Conservation (phyloP, 2,329 filamentous ascomycete species). For the Tolypocladium tropicale region DNA sequence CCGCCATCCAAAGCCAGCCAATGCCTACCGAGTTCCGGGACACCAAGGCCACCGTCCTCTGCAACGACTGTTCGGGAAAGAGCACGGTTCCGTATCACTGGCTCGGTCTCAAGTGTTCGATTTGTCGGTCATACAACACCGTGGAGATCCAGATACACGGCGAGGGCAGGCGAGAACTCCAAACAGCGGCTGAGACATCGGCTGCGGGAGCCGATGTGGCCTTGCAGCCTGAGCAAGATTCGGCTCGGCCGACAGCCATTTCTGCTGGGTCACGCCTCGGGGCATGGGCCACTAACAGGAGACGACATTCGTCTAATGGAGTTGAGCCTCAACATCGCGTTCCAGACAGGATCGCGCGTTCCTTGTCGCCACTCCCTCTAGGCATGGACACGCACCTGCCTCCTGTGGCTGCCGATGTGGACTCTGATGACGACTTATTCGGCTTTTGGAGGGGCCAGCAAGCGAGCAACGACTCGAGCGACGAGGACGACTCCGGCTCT, state of each 20-base stretch:
- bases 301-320: slow-evolving; percentile 29
- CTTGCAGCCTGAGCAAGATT: background rate
- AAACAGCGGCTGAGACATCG: slow-evolving; percentile 13
- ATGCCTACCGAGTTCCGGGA: slow-evolving; percentile 80
- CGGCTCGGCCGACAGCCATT: slow-evolving; percentile 12
- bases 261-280: slow-evolving; percentile 2
- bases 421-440: slow-evolving; percentile 46
- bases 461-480: slow-evolving; percentile 35
- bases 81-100: slow-evolving; percentile 86
- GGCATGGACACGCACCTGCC: slow-evolving; percentile 15
- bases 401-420: slow-evolving; percentile 23
- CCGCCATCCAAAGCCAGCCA: slow-evolving; percentile 77
- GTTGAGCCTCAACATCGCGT: slow-evolving; percentile 20
- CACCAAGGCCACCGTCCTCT: slow-evolving; percentile 74
- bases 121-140: slow-evolving; percentile 62
- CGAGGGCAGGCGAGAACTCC: slow-evolving; percentile 17
- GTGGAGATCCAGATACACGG: slow-evolving; percentile 53
- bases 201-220: slow-evolving; percentile 1
- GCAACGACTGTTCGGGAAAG: slow-evolving; percentile 89
- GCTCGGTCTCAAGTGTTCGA: slow-evolving; percentile 81
- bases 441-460: slow-evolving; percentile 44
- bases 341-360: slow-evolving; percentile 32
- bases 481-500: slow-evolving; percentile 37
- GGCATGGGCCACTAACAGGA: slow-evolving; percentile 14
- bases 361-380: slow-evolving; percentile 28